Evolutionary conservation across 2,329 filamentous ascomycete species (phyloP), one percentile per base, ranked within the genome.

Genomic region (Ambrosiella cleistominuta): DNA sequence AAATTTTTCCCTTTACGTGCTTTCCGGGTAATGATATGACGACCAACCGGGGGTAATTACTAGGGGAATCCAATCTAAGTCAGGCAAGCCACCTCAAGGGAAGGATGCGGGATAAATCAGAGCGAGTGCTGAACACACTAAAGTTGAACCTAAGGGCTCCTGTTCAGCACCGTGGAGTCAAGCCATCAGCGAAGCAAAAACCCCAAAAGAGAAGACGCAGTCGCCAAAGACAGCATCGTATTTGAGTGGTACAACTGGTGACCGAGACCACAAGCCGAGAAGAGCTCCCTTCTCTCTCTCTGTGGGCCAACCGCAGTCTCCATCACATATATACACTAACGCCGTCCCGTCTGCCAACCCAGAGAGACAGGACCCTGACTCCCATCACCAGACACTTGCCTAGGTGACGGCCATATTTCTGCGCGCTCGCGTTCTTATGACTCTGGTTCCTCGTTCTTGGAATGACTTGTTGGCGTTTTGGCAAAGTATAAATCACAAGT

Each of bases 41-140:
- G 36, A 47, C n/a, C 13, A 47, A 17, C 44, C 7, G 44, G 44
- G n/a, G n/a, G 36, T n/a, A 54, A 54, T 8, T 11, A 40, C 51
- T 38, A 54, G 51, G 36, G 50, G 38, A 42, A 8, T 11, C 19
- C 11, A 54, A 54, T 54, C 51, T 54, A 54, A 39, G 7, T n/a
- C 51, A 54, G 36, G 44, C 54, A 56, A 56, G 54, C 54, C 54
- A 56, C 54, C 40, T 49, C 40, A 8, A 56, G 54, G 54, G 54
- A 56, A 56, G 54, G 42, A 47, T 56, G 54, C 54, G 54, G 54
- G 54, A 56, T 56, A 38, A 27, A 36, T 37, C 17, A 47, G 35
- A 56, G 38, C 19, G 37, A 36, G 19, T 47, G 54, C 54, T 53
- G 51, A 53, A 53, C 37, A 38, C 51, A 53, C 51, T 56, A 56